phyloP scores from a whole-genome alignment of 2,329 filamentous ascomycete species.

The Aureobasidium leucospermi region DNA sequence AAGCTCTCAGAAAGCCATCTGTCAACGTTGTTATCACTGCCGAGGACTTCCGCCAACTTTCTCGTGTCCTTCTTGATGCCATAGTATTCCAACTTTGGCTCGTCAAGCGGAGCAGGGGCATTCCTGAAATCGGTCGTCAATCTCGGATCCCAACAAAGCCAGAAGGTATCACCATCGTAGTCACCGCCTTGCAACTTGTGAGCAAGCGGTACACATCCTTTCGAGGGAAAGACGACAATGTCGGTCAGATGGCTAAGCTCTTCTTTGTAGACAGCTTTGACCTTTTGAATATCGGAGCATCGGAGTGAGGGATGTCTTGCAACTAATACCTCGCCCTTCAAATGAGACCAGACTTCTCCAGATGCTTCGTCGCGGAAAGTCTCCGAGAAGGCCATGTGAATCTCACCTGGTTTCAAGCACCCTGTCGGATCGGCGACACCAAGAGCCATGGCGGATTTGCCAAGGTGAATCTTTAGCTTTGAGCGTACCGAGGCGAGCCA shows the following conservation, averaged over 20 bases:
- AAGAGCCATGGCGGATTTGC: constrained; percentile 51
- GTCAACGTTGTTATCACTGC: constrained; percentile 27
- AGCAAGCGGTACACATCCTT: constrained; percentile 56
- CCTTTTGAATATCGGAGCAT: constrained; percentile 63
- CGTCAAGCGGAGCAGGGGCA: constrained; percentile 39
- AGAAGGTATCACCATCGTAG: constrained; percentile 70
- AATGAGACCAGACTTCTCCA: constrained; percentile 45
- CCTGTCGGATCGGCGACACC: constrained; percentile 63
- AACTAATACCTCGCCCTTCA: constrained; percentile 59
- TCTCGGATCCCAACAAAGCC: constrained; percentile 65
- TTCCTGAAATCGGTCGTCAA: constrained; percentile 63
- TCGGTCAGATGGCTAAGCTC: constrained; percentile 64
- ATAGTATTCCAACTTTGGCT: constrained; percentile 41
- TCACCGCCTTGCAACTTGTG: constrained; percentile 70
- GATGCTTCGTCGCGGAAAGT: constrained; percentile 50
- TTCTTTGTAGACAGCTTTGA: constrained; percentile 43
- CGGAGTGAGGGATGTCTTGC: constrained; percentile 63
- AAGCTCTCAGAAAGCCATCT: constrained; percentile 50
- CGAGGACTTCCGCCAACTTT: constrained; percentile 41
- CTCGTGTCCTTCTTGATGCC: constrained; percentile 45
- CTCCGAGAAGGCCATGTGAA: constrained; percentile 60
- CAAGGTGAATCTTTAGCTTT: constrained; percentile 14
- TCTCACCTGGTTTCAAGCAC: constrained; percentile 55
- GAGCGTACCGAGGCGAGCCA: constrained; percentile 45
- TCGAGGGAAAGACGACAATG: constrained; percentile 67